These are phyloP conservation scores for Vaccinium macrocarpon DNA, from an alignment of 148 eudicot genomes.

Conservation along the genomic window DNA sequence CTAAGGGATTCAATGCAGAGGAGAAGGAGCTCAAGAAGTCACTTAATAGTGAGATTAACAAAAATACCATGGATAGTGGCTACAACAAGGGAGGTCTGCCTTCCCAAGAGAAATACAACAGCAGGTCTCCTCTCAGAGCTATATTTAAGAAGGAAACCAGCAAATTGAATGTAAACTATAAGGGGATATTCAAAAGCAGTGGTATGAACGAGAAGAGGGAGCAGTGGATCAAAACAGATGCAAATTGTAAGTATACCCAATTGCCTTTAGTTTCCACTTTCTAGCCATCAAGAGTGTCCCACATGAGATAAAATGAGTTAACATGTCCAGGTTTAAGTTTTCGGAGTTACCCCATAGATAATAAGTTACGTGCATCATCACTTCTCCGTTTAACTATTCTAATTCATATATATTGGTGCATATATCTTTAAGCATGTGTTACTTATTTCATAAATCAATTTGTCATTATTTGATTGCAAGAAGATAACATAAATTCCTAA, in stretches of 20 bases:
- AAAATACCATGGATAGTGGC: constrained; percentile 12
- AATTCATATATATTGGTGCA: neutral
- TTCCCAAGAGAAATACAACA: constrained; percentile 16
- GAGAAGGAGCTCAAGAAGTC: constrained; percentile 26
- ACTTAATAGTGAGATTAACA: constrained; percentile 19
- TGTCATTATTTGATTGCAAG: neutral
- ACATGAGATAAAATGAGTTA: neutral
- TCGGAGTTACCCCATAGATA: neutral
- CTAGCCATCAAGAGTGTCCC: neutral
- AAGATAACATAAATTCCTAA: neutral
- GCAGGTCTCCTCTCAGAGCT: constrained; percentile 19
- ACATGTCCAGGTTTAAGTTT: neutral
- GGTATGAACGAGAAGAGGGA: constrained; percentile 28
- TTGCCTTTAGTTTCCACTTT: neutral
- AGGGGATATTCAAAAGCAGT: constrained; percentile 18
- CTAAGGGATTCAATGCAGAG: constrained; percentile 29
- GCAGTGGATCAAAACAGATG: constrained; percentile 79
- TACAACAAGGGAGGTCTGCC: constrained; percentile 16
- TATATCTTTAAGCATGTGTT: neutral
- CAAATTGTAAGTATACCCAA: constrained; percentile 57
- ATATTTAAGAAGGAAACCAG: constrained; percentile 19
- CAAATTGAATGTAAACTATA: constrained; percentile 18
- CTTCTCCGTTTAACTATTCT: neutral
- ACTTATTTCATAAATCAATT: neutral
- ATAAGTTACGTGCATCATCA: neutral